Evolutionary conservation across 257 asterid species (phyloP).

Genomic region (Datura wrightii): DNA sequence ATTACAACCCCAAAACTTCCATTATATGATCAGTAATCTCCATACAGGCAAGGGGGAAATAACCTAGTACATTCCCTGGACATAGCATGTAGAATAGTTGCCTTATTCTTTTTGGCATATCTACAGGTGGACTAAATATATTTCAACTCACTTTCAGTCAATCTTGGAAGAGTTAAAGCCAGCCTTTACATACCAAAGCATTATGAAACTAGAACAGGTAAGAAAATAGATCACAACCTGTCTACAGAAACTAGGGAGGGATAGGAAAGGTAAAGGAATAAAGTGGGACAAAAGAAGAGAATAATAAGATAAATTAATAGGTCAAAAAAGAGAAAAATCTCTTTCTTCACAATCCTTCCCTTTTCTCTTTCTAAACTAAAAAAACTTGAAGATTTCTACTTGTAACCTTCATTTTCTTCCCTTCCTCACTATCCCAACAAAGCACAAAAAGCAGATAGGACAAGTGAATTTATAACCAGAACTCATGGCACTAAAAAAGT

Average conservation of each 20-base stretch:
- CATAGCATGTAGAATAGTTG: not conserved
- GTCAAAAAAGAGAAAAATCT: not conserved
- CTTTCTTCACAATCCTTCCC: not conserved
- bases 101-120: constrained; percentile 3
- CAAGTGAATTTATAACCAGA: not conserved
- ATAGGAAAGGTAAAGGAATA: not conserved
- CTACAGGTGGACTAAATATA: not conserved
- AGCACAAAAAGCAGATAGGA: not conserved
- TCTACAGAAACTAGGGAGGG: not conserved
- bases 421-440: not conserved
- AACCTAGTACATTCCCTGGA: not conserved
- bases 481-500: not conserved
- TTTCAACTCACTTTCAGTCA: not conserved
- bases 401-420: not conserved
- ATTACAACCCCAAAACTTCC: not conserved
- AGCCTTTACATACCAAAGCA: not conserved
- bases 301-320: not conserved
- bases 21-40: not conserved
- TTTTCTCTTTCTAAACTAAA: not conserved
- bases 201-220: not conserved
- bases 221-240: not conserved
- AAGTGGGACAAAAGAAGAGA: not conserved
- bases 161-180: not conserved
- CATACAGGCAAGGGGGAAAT: not conserved
- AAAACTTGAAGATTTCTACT: not conserved